Base-by-base conservation (phyloP, 2,329 filamentous ascomycete species). In the Epicoccum nigrum region DNA sequence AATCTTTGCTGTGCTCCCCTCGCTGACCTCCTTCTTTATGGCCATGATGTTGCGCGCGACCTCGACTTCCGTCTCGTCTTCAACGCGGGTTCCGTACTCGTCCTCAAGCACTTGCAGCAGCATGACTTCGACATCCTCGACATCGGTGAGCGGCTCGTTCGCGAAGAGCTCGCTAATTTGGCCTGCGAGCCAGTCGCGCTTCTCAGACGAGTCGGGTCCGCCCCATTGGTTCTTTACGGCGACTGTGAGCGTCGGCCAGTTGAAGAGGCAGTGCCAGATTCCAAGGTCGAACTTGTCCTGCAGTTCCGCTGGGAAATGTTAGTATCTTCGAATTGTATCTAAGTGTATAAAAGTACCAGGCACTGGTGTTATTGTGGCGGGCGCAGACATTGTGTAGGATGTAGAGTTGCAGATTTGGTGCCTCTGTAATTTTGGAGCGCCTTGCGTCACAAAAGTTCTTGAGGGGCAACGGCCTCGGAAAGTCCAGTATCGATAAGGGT, bases 131-230 rank as follows among this genome's bases (percentile, higher is more conserved):
- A 97, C 79, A 63, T 97, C 91, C 58, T 88, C 85, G 15, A 83
- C 77, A 62, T 96, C 89, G 9, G 89, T 86, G 47, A 85, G 79
- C 2, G 84, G 79, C 3, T 79, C 75, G 15, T 57, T 60, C 2
- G 67, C 79, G 63, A 97, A 88, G 56, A 96, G 84, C 20, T 96
- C 90, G 52, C 87, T 88, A 45, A 97, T 81, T 34, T 89, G 89
- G 58, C 92, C 92, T 43, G 90, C 93, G 67, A 99, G 90, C 93
- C 92, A 97, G 81, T 96, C 93, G 67, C 93, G 89, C 79, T 97
- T 97, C 75, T 95, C 91, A 54, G 81, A 74, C 17, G 86, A 88
- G 68, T 91, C 86, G 32, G 90, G 85, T 2, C 93, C 94, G 65
- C 93, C 94, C 88, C 92, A 96, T 76, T 85, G 81, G 73, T 90